Conservation (phyloP, 2,329 filamentous ascomycete genomes). For the Tolypocladium paradoxum region DNA sequence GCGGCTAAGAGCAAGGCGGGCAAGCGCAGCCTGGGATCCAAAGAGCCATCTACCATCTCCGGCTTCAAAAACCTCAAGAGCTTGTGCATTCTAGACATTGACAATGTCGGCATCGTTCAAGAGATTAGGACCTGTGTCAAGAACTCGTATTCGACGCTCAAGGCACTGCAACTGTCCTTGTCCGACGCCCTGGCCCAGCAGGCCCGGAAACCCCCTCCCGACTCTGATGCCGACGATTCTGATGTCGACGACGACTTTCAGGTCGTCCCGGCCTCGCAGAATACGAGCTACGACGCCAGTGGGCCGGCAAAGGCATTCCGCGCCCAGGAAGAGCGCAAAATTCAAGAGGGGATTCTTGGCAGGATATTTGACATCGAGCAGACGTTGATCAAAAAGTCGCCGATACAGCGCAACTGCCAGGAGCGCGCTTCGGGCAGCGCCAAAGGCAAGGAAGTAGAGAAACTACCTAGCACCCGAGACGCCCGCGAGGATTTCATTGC, state of each 20-base stretch:
- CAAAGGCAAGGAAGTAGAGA: constrained; percentile 11
- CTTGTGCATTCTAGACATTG: constrained; percentile 49
- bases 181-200: constrained; percentile 38
- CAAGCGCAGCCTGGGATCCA: constrained; percentile 18
- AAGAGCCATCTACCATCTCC: constrained; percentile 42
- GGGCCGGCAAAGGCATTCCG: constrained; percentile 34
- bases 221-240: constrained; percentile 35
- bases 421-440: constrained; percentile 7
- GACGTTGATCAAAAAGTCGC: constrained; percentile 23
- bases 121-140: constrained; percentile 46
- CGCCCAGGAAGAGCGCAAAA: constrained; percentile 42
- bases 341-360: constrained; percentile 41
- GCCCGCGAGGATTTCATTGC: constrained; percentile 17
- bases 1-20: constrained; percentile 19
- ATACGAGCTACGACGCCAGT: constrained; percentile 23
- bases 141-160: constrained; percentile 43
- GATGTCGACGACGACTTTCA: constrained; percentile 47
- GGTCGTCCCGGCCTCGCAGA: constrained; percentile 24
- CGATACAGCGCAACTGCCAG: constrained; percentile 13
- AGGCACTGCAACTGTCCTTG: constrained; percentile 46
- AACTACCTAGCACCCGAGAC: constrained; percentile 9
- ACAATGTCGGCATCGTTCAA: constrained; percentile 41
- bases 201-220: constrained; percentile 24
- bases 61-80: constrained; percentile 44
- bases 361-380: constrained; percentile 42